These are phyloP conservation scores for Neurospora sp. DNA, from an alignment of 495 filamentous ascomycete species.

Conservation along the genomic window DNA sequence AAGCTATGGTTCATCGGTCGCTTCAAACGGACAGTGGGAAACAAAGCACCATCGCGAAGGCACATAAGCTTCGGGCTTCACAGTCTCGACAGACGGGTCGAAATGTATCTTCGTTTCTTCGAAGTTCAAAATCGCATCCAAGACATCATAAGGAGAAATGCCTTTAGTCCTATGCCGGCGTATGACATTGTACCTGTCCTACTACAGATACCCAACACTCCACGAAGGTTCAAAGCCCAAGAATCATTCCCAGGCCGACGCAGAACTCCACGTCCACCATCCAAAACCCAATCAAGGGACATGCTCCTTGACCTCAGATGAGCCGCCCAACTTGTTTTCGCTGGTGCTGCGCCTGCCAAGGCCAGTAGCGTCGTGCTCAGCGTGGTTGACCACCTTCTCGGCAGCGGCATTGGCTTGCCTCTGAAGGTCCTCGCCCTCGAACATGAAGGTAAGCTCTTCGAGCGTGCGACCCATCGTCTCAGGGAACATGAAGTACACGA, in stretches of 20 bases:
- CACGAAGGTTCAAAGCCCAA: not conserved
- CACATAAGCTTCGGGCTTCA: not conserved
- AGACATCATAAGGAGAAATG: not conserved
- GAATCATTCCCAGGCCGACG: not conserved
- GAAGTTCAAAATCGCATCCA: not conserved
- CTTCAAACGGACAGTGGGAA: not conserved
- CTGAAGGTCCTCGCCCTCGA: slow-evolving; percentile 34
- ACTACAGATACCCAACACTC: not conserved
- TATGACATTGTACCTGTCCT: not conserved
- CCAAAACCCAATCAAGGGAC: not conserved
- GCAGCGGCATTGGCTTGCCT: slow-evolving; percentile 28
- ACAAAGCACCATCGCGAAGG: not conserved
- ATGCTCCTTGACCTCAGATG: slow-evolving; percentile 6
- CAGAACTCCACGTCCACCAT: not conserved
- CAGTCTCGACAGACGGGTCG: not conserved
- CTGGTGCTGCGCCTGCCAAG: not conserved
- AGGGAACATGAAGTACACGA: slow-evolving; percentile 56
- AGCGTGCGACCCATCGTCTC: slow-evolving; percentile 52
- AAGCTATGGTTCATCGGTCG: not conserved
- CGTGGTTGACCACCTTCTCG: slow-evolving; percentile 27
- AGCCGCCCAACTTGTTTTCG: not conserved
- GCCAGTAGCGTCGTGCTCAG: not conserved
- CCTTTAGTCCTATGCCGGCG: not conserved
- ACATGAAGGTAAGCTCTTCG: slow-evolving; percentile 53
- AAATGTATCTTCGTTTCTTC: not conserved